Evolutionary conservation across 2,329 filamentous ascomycete species (phyloP), one percentile per base, ranked within the genome.

Genomic region (Emmonsiellopsis sp.): DNA sequence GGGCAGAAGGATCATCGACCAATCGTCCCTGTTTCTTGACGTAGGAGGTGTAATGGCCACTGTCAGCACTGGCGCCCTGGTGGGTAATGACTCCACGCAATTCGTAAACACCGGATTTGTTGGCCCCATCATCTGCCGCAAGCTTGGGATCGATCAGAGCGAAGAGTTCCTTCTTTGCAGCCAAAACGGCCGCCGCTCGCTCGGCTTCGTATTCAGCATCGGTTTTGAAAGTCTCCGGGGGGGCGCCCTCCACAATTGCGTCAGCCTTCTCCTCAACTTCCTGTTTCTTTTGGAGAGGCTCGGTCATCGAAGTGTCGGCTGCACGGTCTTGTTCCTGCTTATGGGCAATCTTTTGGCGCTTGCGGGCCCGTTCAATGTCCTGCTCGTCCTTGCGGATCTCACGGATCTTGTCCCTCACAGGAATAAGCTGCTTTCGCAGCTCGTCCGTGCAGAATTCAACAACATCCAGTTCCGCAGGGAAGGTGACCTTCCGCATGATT

Each of bases 401-500:
- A 31, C 93, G 87, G 49, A 98, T 87, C 77, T 94, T 94, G 75
- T 98, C 93, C 55, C 93, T 83, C n/a, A 98, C 86, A 1, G 93
- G 94, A 46, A 96, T 76, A 44, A 98, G 78, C 61, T 87, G 82
- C 65, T 85, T 85, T 69, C 83, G 86, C 57, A 98, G 77, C 51
- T 93, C 86, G 31, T 97, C 91, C 10, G 91, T 92, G 71, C 93
- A 98, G 71, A 95, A 96, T 67, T 98, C 93, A 21, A 95, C 84
- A 40, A 88, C 83, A 64, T 98, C 93, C 36, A 98, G 77, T 71
- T 98, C 93, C 49, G 88, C 84, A 6, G 92, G 92, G 68, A 98
- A 98, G 0, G 89, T 92, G 54, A 98, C 93, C 74, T 97, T 98
- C 68, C 91, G 88, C 88, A 98, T 92, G 63, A 98, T 98, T 79